These are phyloP conservation scores for Mucor velutinosus DNA, from an alignment of 371 early-diverging fungal genomes.

Conservation along the genomic window DNA sequence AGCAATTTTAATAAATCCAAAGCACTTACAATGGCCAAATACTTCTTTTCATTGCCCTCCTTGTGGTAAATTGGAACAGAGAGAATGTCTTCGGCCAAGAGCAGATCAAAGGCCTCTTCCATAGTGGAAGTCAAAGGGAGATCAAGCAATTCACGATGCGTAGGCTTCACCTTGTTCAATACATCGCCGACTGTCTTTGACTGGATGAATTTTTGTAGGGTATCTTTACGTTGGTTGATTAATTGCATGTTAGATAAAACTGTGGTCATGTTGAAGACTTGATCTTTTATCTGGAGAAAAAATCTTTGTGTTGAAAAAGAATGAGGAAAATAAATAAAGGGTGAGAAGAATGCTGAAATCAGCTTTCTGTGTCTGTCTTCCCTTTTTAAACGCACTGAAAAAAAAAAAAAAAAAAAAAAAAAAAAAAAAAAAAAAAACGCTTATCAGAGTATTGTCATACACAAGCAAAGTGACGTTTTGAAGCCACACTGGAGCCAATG, in stretches of 20 bases:
- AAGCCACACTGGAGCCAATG: not conserved
- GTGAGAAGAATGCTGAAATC: not conserved
- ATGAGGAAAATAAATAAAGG: constrained; percentile 3
- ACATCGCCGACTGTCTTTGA: constrained; percentile 54
- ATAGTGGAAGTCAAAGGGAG: constrained; percentile 56
- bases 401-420: not conserved
- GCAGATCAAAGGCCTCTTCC: constrained; percentile 61
- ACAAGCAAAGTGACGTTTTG: not conserved
- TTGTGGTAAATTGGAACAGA: constrained; percentile 62
- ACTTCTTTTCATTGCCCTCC: constrained; percentile 31
- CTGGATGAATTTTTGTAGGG: constrained; percentile 38
- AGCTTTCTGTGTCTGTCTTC: not conserved
- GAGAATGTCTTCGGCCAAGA: constrained; percentile 55
- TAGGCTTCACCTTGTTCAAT: constrained; percentile 41
- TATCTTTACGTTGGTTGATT: constrained; percentile 4
- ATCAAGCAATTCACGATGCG: constrained; percentile 48
- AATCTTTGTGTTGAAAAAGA: constrained; percentile 8
- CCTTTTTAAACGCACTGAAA: not conserved
- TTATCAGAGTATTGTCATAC: not conserved
- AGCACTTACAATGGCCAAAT: constrained; percentile 60
- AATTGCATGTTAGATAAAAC: constrained; percentile 5
- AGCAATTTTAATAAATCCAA: constrained; percentile 57
- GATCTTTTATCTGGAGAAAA: not conserved
- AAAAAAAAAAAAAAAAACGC: not conserved
- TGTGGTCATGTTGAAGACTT: constrained; percentile 39